These are phyloP conservation scores for Rutstroemia sp. DNA, from an alignment of 2,329 filamentous ascomycete genomes.

Conservation along the genomic window DNA sequence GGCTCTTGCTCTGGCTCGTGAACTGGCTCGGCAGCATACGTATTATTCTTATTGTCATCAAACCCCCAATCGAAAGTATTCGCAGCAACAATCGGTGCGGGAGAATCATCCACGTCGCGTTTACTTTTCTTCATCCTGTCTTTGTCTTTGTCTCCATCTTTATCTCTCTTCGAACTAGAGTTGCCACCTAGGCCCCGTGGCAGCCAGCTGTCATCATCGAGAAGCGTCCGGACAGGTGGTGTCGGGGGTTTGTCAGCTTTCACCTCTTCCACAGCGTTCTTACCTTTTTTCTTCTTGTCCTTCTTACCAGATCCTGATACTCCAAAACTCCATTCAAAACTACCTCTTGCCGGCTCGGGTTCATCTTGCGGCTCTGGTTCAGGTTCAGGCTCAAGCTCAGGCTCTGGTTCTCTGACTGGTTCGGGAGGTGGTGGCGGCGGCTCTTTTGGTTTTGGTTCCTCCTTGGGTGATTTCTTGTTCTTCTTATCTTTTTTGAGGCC, in stretches of 20 bases:
- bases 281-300: conserved; percentile 36
- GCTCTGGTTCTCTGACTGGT: conserved; percentile 17
- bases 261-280: conserved; percentile 25
- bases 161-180: conserved; percentile 32
- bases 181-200: conserved; percentile 17
- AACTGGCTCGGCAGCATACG: neutral
- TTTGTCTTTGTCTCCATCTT: conserved; percentile 21
- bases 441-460: conserved; percentile 10
- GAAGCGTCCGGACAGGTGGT: conserved; percentile 14
- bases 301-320: conserved; percentile 41
- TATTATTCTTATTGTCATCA: neutral
- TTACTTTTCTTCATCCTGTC: conserved; percentile 39
- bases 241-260: conserved; percentile 25
- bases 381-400: conserved; percentile 2
- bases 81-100: conserved; percentile 26
- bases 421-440: conserved; percentile 5
- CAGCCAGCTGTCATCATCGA: conserved; percentile 35
- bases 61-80: neutral
- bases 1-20: conserved; percentile 25
- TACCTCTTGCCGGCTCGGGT: conserved; percentile 35
- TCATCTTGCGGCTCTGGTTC: conserved; percentile 22
- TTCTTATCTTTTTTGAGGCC: conserved; percentile 23
- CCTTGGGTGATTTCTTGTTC: conserved; percentile 30
- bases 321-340: conserved; percentile 35
- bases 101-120: conserved; percentile 23